Evolutionary conservation across 805 yeast genomes (phyloP), one percentile per base, ranked within the genome.

Genomic region (Ogataea pilisensis): DNA sequence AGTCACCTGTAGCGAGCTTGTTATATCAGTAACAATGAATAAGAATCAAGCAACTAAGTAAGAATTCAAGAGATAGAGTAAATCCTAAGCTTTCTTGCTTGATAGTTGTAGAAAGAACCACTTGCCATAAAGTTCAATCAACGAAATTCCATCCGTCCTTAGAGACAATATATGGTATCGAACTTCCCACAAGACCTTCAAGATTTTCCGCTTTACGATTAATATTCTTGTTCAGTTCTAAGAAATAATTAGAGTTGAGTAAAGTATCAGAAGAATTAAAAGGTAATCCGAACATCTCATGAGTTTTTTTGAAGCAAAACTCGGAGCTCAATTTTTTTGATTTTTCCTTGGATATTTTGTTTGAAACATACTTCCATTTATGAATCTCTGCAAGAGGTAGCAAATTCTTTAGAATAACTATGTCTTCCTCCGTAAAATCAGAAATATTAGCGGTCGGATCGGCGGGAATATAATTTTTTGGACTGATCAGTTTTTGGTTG

Each of bases 171-270:
- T 62, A 62, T 4, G 65, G 62, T 22, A 62, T 28, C 1, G 65
- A 60, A 30, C 63, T 60, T 4, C 66, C 66, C 8, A 59, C 36
- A 17, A 56, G 34, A 1, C 66, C 66, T 41, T 62, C 66, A n/a
- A 44, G 40, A 28, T 53, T 59, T n/a, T 34, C 38, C 13, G 31
- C 34, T 20, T 34, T 39, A 21, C 25, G 31, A 22, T 37, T 39
- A 9, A 34, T 16, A 19, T 43, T 46, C 6, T 34, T 31, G 19
- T 46, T 37, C 22, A 43, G 16, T 30, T 54, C 46, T 9, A 50
- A 24, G 26, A 43, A 48, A 36, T 51, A 53, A 20, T 52, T 51
- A 3, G 55, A 48, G 27, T 54, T 44, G 20, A 58, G 39, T 3
- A 55, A 38, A 1, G 52, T 44, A n/a, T 58, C 55, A 2, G 53